These are phyloP conservation scores for Lolium rigidum DNA, from an alignment of 176 grass and related monocot species.

Conservation along the genomic window DNA sequence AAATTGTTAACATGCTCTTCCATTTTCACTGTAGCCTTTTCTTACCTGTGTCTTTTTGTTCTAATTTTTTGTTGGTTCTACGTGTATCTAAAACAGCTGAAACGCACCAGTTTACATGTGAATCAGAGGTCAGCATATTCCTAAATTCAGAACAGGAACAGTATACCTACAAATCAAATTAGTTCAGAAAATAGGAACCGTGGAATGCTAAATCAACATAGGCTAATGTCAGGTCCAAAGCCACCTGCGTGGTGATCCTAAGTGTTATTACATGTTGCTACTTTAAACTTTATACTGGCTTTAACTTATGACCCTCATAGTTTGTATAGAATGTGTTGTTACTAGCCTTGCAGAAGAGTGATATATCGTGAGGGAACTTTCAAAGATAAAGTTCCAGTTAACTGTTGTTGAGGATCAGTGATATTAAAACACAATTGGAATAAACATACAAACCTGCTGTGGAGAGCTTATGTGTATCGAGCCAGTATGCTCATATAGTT, in stretches of 20 bases:
- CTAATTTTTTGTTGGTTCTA: neutral
- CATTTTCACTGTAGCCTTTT: slow-evolving; percentile 22
- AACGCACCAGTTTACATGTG: neutral
- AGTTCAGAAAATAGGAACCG: neutral
- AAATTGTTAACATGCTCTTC: slow-evolving; percentile 39
- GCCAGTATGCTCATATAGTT: slow-evolving; percentile 17
- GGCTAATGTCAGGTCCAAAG: neutral
- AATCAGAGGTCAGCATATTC: slow-evolving; percentile 1
- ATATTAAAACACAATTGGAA: neutral
- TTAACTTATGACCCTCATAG: neutral
- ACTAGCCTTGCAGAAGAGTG: neutral
- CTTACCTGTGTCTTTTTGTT: neutral
- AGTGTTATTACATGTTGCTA: neutral
- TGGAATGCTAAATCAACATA: neutral
- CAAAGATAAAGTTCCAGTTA: neutral
- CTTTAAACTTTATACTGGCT: neutral
- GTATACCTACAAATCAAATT: neutral
- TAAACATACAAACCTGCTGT: neutral
- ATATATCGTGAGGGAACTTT: neutral
- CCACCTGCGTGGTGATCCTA: neutral
- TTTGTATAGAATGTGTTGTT: neutral
- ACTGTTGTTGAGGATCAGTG: neutral
- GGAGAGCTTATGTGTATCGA: neutral
- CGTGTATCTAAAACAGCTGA: neutral
- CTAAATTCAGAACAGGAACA: neutral